Evolutionary conservation across 192 early-diverging fungal genomes (phyloP), one percentile per base, ranked within the genome.

Genomic region (Helicostylum pulchrum): DNA sequence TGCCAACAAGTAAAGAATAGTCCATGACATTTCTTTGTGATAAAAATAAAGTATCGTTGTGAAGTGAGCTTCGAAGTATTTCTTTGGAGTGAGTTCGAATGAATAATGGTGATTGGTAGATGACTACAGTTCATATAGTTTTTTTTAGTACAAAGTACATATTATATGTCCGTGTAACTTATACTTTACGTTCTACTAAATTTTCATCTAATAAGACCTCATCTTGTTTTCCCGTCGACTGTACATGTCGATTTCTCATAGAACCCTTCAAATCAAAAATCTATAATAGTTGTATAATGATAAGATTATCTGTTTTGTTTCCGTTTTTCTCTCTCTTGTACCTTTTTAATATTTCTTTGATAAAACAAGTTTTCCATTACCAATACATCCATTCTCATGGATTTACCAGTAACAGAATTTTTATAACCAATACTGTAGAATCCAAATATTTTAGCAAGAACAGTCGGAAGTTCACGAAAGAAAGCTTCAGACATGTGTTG

Each of bases 301-400:
- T 52, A 21, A 4, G 12, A 44, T 21, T 4, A 59, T 43, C 1
- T 7, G 2, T 31, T 31, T 30, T 26, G 31, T 7, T 9, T 21
- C 44, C 12, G 21, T 17, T 42, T 63, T 58, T 36, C 20, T 21
- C 12, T 12, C n/a, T 4, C 11, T 42, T 59, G 8, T 77, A 89
- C 87, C 76, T 79, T 85, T 31, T 77, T 80, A 53, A 92, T 80
- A 49, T 83, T 86, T 39, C 93, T 85, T 51, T 94, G 86, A 70
- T 90, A 96, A 65, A 94, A 97, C 39, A 98, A 71, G 59, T 98
- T 98, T 71, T 98, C 96, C 96, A 96, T 96, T 12, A 98, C 90
- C 12, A 96, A 72, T 7, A 96, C 84, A 73, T 94, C 92, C 87
- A 98, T 89, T 52, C 92, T 87, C 75, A 91, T 83, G 19, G 78